Conservation (phyloP, 306 rosid genomes). For the Canavalia ensiformis region DNA sequence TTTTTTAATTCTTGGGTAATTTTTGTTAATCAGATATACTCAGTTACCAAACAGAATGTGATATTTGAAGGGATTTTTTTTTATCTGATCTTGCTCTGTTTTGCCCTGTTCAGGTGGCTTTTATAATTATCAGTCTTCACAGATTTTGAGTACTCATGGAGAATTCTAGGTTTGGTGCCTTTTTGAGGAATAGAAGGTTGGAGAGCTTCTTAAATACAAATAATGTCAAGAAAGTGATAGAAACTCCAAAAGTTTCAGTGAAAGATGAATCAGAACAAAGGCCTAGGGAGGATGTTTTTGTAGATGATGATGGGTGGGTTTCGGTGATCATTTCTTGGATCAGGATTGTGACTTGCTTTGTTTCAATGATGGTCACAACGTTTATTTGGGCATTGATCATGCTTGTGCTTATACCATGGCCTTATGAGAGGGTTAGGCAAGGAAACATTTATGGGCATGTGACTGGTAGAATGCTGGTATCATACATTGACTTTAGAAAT, state of each 20-base stretch:
- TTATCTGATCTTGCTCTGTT: constrained; percentile 9
- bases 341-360: constrained; percentile 62
- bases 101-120: constrained; percentile 5
- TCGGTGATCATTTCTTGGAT: constrained; percentile 55
- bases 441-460: constrained; percentile 78
- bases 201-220: constrained; percentile 60
- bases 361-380: constrained; percentile 67
- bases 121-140: neutral
- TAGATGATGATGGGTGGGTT: constrained; percentile 62
- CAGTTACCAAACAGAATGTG: constrained; percentile 25
- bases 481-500: constrained; percentile 2
- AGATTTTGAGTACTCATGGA: constrained; percentile 40
- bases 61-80: neutral
- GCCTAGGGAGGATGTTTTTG: constrained; percentile 28
- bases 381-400: constrained; percentile 65
- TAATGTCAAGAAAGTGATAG: constrained; percentile 50
- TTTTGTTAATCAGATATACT: constrained; percentile 13
- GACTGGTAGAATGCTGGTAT: constrained; percentile 74
- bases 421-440: constrained; percentile 65
- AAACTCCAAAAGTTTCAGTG: constrained; percentile 43
- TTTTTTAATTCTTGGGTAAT: neutral
- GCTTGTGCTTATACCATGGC: constrained; percentile 73
- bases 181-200: constrained; percentile 62
- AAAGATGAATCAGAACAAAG: constrained; percentile 44
- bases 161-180: constrained; percentile 53